Conservation (phyloP, 257 asterid genomes). For the Primulina eburnea region DNA sequence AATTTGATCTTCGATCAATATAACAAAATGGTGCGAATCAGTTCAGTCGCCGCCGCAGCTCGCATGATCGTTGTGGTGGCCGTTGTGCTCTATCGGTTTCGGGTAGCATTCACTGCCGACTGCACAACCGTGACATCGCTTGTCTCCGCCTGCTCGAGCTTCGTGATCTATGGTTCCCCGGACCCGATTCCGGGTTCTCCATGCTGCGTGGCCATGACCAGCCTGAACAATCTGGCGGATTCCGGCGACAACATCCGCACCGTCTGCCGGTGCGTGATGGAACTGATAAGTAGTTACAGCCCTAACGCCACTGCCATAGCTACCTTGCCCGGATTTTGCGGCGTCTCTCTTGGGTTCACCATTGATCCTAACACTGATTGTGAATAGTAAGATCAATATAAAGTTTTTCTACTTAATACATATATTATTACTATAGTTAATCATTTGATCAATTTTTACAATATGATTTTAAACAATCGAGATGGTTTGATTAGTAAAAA, state of each 20-base stretch:
- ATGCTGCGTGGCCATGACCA: slow-evolving; percentile 75
- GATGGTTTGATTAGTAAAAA: too few species aligned
- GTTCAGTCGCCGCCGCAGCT: too few species aligned
- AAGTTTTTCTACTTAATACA: background rate
- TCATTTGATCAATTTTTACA: too few species aligned
- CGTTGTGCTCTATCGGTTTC: slow-evolving; percentile 2
- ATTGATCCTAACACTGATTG: slow-evolving; percentile 81
- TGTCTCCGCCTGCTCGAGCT: slow-evolving; percentile 68
- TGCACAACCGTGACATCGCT: slow-evolving; percentile 66
- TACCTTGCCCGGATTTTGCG: slow-evolving; percentile 87
- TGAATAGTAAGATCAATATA: slow-evolving; percentile 47
- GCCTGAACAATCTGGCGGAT: slow-evolving; percentile 46
- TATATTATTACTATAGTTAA: background rate
- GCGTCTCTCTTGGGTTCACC: slow-evolving; percentile 81
- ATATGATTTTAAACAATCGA: too few species aligned
- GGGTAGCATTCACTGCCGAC: slow-evolving; percentile 27
- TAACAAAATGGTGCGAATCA: slow-evolving; percentile 9
- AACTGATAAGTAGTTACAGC: slow-evolving; percentile 39
- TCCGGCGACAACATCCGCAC: slow-evolving; percentile 46
- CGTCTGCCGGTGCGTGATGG: slow-evolving; percentile 80
- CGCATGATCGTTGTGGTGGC: slow-evolving; percentile 3
- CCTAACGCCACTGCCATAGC: slow-evolving; percentile 88
- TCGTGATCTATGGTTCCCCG: slow-evolving; percentile 56
- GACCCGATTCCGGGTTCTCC: slow-evolving; percentile 79
- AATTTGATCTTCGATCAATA: background rate